These are phyloP conservation scores for Ascosphaera pollenicola DNA, from an alignment of 2,329 filamentous ascomycete species.

Conservation along the genomic window DNA sequence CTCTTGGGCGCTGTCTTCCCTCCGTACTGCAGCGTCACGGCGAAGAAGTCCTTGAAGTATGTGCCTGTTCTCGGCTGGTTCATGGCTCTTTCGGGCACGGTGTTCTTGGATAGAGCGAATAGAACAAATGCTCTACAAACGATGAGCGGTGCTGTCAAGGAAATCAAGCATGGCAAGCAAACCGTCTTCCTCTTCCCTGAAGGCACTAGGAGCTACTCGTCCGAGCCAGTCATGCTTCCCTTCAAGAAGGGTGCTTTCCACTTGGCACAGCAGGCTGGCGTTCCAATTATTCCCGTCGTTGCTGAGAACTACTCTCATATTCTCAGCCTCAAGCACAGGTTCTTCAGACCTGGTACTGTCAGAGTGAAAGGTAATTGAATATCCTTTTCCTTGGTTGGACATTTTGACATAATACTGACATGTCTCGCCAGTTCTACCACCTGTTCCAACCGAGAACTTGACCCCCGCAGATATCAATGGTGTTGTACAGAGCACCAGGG, in stretches of 20 bases:
- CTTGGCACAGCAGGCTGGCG: constrained; percentile 77
- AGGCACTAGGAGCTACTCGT: constrained; percentile 75
- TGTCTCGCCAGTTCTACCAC: constrained; percentile 41
- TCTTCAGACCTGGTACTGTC: constrained; percentile 47
- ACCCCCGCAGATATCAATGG: constrained; percentile 57
- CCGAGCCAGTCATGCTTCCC: constrained; percentile 61
- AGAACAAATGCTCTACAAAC: constrained; percentile 60
- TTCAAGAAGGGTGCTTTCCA: constrained; percentile 99
- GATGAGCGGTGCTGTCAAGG: constrained; percentile 60
- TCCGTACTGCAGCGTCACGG: constrained; percentile 75
- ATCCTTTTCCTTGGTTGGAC: constrained; percentile 1
- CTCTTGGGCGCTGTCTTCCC: constrained; percentile 82
- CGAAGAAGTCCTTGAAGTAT: constrained; percentile 62
- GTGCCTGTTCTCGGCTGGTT: constrained; percentile 87
- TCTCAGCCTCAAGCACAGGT: constrained; percentile 38
- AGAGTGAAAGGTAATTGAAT: constrained; percentile 45
- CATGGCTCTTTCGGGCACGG: constrained; percentile 65
- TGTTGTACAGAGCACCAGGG: constrained; percentile 43
- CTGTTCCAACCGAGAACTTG: constrained; percentile 54
- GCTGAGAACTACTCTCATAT: constrained; percentile 60
- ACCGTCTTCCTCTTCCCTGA: constrained; percentile 40
- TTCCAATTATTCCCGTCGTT: constrained; percentile 74
- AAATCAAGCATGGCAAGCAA: constrained; percentile 51
- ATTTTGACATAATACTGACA: constrained; percentile 3
- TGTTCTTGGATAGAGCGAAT: constrained; percentile 91